Evolutionary conservation across 768 basidiomycete genomes (phyloP), one percentile per base, ranked within the genome.

Genomic region (Mycena albidolilacea): DNA sequence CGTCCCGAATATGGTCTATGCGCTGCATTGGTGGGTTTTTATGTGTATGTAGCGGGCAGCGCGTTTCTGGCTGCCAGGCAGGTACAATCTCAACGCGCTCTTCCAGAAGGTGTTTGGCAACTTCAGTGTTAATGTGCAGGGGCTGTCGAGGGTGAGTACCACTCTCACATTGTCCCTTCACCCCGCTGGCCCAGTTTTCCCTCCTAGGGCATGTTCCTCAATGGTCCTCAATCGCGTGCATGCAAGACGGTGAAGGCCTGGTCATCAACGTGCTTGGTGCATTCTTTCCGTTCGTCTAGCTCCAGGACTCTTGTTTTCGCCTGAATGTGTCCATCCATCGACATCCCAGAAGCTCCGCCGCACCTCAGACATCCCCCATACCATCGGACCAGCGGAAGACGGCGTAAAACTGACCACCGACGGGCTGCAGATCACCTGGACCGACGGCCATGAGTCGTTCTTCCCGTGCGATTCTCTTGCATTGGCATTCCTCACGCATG

Each of bases 121-220:
- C 77, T 94, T 98, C 81, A 91, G 91, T 0, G 94, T 96, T 54
- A 97, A 99, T 79, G 97, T 99, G 0, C 97, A 98, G 84, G 96
- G 94, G 0, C 82, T 98, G 15, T 93, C 97, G 0, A 86, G 94
- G 81, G 97, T 97, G 78, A 54, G 89, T 46, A 12, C 44, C 12
- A 10, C 17, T 15, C 11, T 3, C 11, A 46, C 44, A 4, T 12
- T 14, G 12, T 46, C 44, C 44, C 11, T 15, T n/a, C n/a, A n/a
- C n/a, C n/a, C 44, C 44, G 12, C 44, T 52, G 37, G 8, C 0
- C 46, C 67, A 17, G 63, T 17, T 15, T 35, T 23, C 21, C 17
- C 39, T 39, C 69, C 12, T 75, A 97, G 97, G 96, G 97, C 44
- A 93, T 94, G 90, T 97, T 96, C 81, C 88, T 38, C 38, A 5